Percentiles rank a stretch among this genome's conserved stretches.
Evolutionary conservation across 805 yeast species (phyloP).

Genomic region (Groenewaldozyma tartarivorans): DNA sequence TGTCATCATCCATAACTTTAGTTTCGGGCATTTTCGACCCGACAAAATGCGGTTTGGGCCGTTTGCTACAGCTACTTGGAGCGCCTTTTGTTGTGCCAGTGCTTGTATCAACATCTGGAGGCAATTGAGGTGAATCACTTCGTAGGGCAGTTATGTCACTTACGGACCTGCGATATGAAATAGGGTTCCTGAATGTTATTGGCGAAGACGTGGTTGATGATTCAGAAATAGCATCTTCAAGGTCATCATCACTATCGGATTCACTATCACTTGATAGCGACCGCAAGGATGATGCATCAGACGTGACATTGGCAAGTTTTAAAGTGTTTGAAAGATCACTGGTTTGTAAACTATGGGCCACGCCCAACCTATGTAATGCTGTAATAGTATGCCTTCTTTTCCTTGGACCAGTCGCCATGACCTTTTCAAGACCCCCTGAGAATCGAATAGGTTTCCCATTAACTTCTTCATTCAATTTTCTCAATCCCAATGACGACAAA

Average conservation of each 20-base stretch:
- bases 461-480: background rate
- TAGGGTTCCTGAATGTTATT: background rate
- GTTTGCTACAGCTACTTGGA: slow-evolving; percentile 11
- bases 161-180: background rate
- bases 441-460: background rate
- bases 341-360: slow-evolving; percentile 70
- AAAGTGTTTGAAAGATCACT: slow-evolving; percentile 35
- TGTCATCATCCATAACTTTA: slow-evolving; percentile 23
- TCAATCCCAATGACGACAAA: background rate
- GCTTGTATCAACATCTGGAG: background rate
- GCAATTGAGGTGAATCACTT: background rate
- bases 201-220: too few species aligned
- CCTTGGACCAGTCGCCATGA: slow-evolving; percentile 5
- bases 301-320: slow-evolving; percentile 4
- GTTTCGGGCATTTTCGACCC: slow-evolving; percentile 26
- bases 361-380: slow-evolving; percentile 64
- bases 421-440: slow-evolving; percentile 4
- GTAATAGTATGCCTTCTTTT: slow-evolving; percentile 37
- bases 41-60: slow-evolving; percentile 24
- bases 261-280: slow-evolving; percentile 16
- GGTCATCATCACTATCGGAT: slow-evolving; percentile 18
- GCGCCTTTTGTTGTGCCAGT: background rate
- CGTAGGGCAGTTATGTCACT: background rate
- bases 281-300: slow-evolving; percentile 10
- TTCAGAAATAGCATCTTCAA: slow-evolving; percentile 15